Evolutionary conservation across 2,329 filamentous ascomycete species (phyloP).

Genomic region (Didymella arachidicola): DNA sequence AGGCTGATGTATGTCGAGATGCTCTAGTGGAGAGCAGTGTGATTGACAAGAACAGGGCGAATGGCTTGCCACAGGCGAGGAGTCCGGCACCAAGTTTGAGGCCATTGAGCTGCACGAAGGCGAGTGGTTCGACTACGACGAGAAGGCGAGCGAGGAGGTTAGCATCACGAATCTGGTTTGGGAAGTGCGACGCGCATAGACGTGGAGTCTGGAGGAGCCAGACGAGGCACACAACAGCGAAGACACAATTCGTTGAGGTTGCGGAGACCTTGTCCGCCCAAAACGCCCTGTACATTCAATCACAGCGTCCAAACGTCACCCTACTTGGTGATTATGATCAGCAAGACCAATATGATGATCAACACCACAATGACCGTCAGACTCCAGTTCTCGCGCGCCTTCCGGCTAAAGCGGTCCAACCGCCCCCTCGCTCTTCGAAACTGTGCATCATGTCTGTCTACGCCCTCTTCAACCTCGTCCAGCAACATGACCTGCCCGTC

Average conservation of each 20-base stretch:
- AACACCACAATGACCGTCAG: conserved; percentile 80
- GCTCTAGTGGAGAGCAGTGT: neutral
- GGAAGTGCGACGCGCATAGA: conserved; percentile 76
- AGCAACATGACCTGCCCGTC: conserved; percentile 88
- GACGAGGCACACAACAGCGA: neutral
- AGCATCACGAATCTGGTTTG: conserved; percentile 89
- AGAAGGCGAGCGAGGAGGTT: conserved; percentile 90
- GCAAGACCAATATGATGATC: conserved; percentile 80
- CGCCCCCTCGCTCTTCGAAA: conserved; percentile 77
- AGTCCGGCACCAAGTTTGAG: conserved; percentile 82
- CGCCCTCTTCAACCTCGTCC: conserved; percentile 84
- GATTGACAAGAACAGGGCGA: conserved; percentile 69
- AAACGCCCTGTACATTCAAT: conserved; percentile 5
- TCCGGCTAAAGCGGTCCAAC: conserved; percentile 74
- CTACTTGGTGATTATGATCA: conserved; percentile 72
- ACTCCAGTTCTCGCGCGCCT: conserved; percentile 85
- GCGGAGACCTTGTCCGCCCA: neutral
- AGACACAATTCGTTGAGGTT: neutral
- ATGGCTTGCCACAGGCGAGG: conserved; percentile 83
- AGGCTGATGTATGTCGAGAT: conserved; percentile 72
- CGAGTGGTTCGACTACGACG: conserved; percentile 98
- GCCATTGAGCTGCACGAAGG: conserved; percentile 84
- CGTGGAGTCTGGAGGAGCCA: neutral
- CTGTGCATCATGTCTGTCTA: conserved; percentile 80
- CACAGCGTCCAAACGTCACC: neutral